A percentile compares a stretch with the other conserved stretches of the same genome.
Evolutionary conservation across 108 stramenopile species (phyloP).

Genomic region (Cyclotella kingstonii): DNA sequence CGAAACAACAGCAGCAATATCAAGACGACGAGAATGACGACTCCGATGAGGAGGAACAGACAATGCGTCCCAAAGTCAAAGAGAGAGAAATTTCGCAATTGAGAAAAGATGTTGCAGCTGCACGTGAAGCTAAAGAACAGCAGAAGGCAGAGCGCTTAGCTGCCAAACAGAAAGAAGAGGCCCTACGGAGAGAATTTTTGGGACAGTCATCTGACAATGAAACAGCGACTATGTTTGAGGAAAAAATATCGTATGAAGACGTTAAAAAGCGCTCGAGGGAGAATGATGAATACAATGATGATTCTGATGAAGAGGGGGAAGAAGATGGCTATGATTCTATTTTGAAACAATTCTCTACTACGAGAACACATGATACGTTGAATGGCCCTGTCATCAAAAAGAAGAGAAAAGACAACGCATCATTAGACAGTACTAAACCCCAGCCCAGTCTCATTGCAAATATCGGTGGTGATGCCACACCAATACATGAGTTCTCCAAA

Average conservation of each 20-base stretch:
- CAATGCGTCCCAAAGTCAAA: slow-evolving; percentile 21
- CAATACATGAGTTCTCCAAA: slow-evolving; percentile 81
- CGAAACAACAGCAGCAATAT: not conserved
- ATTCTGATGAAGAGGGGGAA: not conserved
- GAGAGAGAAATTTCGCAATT: slow-evolving; percentile 52
- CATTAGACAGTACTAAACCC: slow-evolving; percentile 12
- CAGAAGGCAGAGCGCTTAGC: slow-evolving; percentile 1
- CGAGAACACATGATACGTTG: too few species aligned
- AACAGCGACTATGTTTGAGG: slow-evolving; percentile 23
- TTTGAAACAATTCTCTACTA: not conserved
- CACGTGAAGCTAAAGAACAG: slow-evolving; percentile 22
- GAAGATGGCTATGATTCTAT: slow-evolving; percentile 26
- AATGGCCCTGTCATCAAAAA: slow-evolving; percentile 42
- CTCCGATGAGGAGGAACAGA: slow-evolving; percentile 20
- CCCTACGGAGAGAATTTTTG: slow-evolving; percentile 43
- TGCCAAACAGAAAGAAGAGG: slow-evolving; percentile 21
- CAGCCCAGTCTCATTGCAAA: slow-evolving; percentile 64
- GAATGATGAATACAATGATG: slow-evolving; percentile 1
- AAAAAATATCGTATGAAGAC: slow-evolving; percentile 13
- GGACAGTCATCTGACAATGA: too few species aligned
- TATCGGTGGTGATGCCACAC: slow-evolving; percentile 51
- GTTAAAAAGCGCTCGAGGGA: slow-evolving; percentile 21
- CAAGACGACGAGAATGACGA: slow-evolving; percentile 8
- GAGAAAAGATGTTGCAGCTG: slow-evolving; percentile 48
- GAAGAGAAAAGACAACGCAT: slow-evolving; percentile 29